Evolutionary conservation across 495 filamentous ascomycete genomes (phyloP).

Genomic region (Penicillium arizonense): DNA sequence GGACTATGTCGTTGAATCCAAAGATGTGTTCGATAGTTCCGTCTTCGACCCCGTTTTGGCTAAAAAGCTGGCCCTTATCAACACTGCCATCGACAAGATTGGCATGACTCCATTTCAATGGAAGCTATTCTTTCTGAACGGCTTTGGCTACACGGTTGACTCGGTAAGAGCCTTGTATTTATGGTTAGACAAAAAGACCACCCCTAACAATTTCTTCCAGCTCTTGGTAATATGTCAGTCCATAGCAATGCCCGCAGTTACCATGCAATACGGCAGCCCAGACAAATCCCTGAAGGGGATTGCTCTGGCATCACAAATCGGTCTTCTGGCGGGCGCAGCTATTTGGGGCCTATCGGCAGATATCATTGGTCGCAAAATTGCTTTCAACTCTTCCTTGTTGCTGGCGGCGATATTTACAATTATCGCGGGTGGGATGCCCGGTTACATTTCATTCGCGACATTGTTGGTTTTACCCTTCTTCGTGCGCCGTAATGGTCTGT

Average conservation of each 20-base stretch:
- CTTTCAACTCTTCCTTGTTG: slow-evolving; percentile 17
- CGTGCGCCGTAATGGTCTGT: too few relatives aligned
- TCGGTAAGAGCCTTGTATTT: slow-evolving; percentile 16
- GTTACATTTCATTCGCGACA: too few relatives aligned
- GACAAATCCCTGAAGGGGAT: slow-evolving; percentile 25
- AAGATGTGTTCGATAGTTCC: not conserved
- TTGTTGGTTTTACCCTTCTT: slow-evolving; percentile 3
- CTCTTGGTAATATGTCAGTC: slow-evolving; percentile 37
- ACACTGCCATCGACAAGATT: slow-evolving; percentile 32
- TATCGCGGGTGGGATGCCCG: slow-evolving; percentile 21
- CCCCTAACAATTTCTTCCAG: slow-evolving; percentile 9
- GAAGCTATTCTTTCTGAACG: slow-evolving; percentile 35
- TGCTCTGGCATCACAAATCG: slow-evolving; percentile 29
- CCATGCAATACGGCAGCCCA: slow-evolving; percentile 29
- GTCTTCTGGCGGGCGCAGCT: too few relatives aligned
- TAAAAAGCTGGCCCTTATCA: slow-evolving; percentile 28
- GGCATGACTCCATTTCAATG: slow-evolving; percentile 31
- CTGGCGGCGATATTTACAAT: slow-evolving; percentile 11
- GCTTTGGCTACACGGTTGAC: slow-evolving; percentile 37
- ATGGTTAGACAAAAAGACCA: not conserved
- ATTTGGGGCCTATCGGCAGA: too few relatives aligned
- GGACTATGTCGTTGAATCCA: not conserved
- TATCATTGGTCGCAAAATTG: too few relatives aligned
- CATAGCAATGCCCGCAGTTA: slow-evolving; percentile 32
- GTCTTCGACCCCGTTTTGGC: slow-evolving; percentile 23